Conservation (phyloP, 495 filamentous ascomycete genomes). For the Podospora comata region DNA sequence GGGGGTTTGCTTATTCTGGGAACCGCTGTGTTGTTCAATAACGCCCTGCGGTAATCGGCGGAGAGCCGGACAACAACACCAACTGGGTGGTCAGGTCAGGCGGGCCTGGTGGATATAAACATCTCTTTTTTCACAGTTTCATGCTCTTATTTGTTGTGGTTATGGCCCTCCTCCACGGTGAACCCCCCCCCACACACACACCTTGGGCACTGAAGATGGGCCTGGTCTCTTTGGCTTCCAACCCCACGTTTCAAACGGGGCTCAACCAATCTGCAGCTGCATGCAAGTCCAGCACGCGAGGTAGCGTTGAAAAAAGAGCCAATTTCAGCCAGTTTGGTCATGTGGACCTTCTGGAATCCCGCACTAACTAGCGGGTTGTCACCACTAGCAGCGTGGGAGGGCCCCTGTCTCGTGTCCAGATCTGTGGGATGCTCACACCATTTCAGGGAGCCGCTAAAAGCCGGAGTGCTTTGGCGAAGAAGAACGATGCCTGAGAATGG, state of each 20-base stretch:
- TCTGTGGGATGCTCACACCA: neutral
- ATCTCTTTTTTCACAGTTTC: neutral
- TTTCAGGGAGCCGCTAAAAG: slow-evolving; percentile 4
- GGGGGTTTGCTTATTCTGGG: neutral
- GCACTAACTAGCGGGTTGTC: neutral
- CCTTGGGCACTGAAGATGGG: neutral
- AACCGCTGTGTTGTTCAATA: neutral
- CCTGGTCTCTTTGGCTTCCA: neutral
- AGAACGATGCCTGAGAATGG: neutral
- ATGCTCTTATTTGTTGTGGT: neutral
- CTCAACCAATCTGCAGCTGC: slow-evolving; percentile 3
- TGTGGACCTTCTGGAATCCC: slow-evolving; percentile 6
- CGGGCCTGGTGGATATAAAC: neutral
- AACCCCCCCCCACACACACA: neutral
- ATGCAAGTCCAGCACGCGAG: neutral
- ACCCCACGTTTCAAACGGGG: slow-evolving; percentile 8
- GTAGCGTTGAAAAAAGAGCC: slow-evolving; percentile 3
- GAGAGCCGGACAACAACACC: neutral
- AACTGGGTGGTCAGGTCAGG: neutral
- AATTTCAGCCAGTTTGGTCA: slow-evolving; percentile 5
- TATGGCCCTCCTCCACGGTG: neutral
- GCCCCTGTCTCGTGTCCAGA: neutral
- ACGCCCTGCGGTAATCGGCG: neutral
- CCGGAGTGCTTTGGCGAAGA: neutral
- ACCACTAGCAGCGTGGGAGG: neutral